Percentiles rank a stretch among this genome's conserved stretches.
Conservation (phyloP, 2,329 filamentous ascomycete species). For the Myriosclerotinia scirpicola region DNA sequence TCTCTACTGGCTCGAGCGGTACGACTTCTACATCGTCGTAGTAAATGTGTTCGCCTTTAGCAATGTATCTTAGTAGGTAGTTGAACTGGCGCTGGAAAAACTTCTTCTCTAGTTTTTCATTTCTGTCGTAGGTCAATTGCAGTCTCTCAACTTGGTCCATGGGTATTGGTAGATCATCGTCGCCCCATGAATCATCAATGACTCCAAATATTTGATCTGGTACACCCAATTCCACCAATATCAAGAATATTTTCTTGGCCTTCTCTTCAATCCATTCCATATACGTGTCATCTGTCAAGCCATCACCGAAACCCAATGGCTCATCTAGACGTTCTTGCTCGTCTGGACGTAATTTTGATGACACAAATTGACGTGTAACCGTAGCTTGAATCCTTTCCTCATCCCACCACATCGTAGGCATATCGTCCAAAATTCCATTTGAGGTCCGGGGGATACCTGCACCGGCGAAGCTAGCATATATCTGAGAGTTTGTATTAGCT, state of each 20-base stretch:
- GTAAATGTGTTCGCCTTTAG: conserved; percentile 58
- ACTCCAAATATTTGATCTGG: conserved; percentile 74
- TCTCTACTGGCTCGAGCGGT: conserved; percentile 66
- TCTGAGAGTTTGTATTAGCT: conserved; percentile 32
- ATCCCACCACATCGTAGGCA: conserved; percentile 64
- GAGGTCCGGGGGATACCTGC: conserved; percentile 28
- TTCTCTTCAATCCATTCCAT: conserved; percentile 74
- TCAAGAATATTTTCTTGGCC: conserved; percentile 68
- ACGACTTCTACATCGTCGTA: conserved; percentile 69
- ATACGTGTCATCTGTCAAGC: conserved; percentile 70
- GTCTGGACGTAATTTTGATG: conserved; percentile 60
- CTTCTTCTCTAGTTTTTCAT: conserved; percentile 63
- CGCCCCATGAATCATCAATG: conserved; percentile 75
- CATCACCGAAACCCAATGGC: conserved; percentile 64
- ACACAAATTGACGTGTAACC: conserved; percentile 67
- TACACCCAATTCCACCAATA: conserved; percentile 67
- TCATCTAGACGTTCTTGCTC: conserved; percentile 62
- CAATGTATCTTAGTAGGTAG: conserved; percentile 65
- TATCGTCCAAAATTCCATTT: conserved; percentile 37
- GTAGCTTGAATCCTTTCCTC: conserved; percentile 66
- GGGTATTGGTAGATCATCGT: conserved; percentile 69
- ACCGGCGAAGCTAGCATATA: conserved; percentile 39
- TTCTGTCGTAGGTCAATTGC: conserved; percentile 56
- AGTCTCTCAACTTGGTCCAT: conserved; percentile 65
- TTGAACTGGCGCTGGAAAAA: conserved; percentile 71